These are phyloP conservation scores for Pisolithus thermaeus DNA, from an alignment of 1,284 basidiomycete genomes.

Conservation along the genomic window DNA sequence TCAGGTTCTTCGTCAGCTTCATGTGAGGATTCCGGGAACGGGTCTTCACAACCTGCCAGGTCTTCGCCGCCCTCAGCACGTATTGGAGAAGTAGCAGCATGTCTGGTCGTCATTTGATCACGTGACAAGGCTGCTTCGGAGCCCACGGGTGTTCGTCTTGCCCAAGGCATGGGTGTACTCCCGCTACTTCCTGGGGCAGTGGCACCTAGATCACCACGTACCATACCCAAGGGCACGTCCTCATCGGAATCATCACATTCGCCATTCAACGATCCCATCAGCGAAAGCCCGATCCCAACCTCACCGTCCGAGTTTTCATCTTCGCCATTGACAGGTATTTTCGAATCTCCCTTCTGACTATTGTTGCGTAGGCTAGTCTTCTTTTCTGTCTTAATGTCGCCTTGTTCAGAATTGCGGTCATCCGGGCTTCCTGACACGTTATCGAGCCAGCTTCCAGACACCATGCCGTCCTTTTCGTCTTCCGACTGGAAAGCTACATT, in stretches of 20 bases:
- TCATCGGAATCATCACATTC: slow-evolving; percentile 29
- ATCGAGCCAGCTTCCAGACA: neutral
- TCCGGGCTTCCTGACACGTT: no score
- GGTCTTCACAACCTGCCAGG: neutral
- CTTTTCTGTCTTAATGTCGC: no score
- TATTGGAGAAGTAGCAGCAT: neutral
- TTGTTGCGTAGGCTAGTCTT: neutral
- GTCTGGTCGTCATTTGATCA: neutral
- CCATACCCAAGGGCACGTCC: slow-evolving; percentile 16
- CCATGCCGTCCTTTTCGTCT: neutral
- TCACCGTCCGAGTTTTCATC: slow-evolving; percentile 47
- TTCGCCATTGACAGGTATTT: neutral
- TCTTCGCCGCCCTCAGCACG: slow-evolving; percentile 1
- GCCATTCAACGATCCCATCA: slow-evolving; percentile 49
- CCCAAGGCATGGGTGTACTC: slow-evolving; percentile 21
- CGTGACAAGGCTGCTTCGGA: slow-evolving; percentile 3
- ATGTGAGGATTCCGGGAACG: slow-evolving; percentile 2
- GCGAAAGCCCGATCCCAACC: slow-evolving; percentile 60
- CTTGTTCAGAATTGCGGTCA: no score
- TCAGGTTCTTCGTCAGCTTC: slow-evolving; percentile 7
- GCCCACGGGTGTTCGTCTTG: slow-evolving; percentile 22
- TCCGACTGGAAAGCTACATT: neutral
- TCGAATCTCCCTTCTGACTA: neutral
- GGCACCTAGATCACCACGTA: neutral
- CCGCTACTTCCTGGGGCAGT: neutral